Evolutionary conservation across 768 basidiomycete species (phyloP), one percentile per base, ranked within the genome.

Genomic region (Rhizopogon sp.): DNA sequence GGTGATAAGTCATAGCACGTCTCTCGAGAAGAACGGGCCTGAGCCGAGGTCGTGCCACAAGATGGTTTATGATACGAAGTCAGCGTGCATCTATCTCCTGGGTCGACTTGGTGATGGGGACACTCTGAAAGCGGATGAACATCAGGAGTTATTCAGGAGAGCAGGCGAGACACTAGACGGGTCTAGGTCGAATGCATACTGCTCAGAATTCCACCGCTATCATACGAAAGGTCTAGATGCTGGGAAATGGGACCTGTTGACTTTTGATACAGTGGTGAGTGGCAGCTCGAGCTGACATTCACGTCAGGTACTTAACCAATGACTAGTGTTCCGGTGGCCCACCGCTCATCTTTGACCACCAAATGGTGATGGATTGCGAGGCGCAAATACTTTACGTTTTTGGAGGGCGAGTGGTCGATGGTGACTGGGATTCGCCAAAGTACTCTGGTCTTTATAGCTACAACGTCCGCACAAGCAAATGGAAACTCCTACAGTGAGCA

Each of bases 391-490:
- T 93, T 6, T 92, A 90, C 56, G 80, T 90, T 6, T 88, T 82
- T 58, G 90, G 90, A 7, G 90, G 90, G 1, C 79, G 86, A 14
- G 74, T 90, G 3, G 79, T 86, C 14, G 86, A 88, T 58, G 82
- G 79, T 10, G 79, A 87, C 29, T 81, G 79, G 78, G 76, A 81
- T 14, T 68, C 73, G 0, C 62, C 75, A 44, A 87, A 82, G 56
- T 89, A 83, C 60, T 83, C 88, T 13, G 88, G 86, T 3, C 64
- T 92, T 58, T 91, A 87, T 62, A 82, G 84, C 64, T 91, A 90
- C 61, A 79, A 85, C 59, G 74, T 90, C 37, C 73, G 77, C 22
- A 74, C 75, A 16, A 83, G 79, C 56, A 82, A 81, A 59, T 92
- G 90, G 90, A 79, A 74, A 59, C 66, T 76, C 39, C 70, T 90